These are phyloP conservation scores for Leptodontidium sp. DNA, from an alignment of 2,329 filamentous ascomycete species.

Conservation along the genomic window DNA sequence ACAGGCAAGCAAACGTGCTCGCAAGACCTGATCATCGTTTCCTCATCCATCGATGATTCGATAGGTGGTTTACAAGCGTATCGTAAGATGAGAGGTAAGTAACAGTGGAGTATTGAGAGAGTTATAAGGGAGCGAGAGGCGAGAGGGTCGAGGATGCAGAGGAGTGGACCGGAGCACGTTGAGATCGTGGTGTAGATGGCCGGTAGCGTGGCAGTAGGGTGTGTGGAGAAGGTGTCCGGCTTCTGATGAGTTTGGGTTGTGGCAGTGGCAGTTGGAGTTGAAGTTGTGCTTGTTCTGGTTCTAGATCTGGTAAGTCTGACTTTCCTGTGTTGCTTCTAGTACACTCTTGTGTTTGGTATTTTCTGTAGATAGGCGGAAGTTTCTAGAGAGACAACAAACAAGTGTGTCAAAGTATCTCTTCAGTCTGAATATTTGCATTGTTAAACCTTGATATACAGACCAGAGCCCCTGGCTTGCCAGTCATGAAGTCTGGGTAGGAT, in stretches of 20 bases:
- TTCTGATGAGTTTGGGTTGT: background rate
- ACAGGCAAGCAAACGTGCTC: background rate
- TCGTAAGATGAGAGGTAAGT: background rate
- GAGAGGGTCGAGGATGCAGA: conserved; percentile 17
- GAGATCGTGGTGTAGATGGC: background rate
- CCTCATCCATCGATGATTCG: background rate
- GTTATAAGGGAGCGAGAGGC: conserved; percentile 19
- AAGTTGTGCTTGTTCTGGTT: background rate
- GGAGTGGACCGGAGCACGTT: background rate
- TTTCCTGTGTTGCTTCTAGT: background rate
- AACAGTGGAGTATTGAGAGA: background rate
- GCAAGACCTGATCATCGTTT: conserved; percentile 3
- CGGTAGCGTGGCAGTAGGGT: conserved; percentile 11
- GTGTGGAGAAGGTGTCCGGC: background rate
- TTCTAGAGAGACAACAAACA: too few relatives aligned
- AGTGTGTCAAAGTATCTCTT: too few relatives aligned
- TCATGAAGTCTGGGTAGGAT: too few relatives aligned
- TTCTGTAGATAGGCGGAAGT: too few relatives aligned
- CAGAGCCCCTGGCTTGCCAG: too few relatives aligned
- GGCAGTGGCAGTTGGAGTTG: background rate
- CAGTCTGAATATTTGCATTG: too few relatives aligned
- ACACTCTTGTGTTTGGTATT: too few relatives aligned
- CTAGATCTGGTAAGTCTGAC: background rate
- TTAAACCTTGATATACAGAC: too few relatives aligned
- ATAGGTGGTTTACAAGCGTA: background rate